Evolutionary conservation across 345 rosid species (phyloP).

Genomic region (Eucalyptus rudis): DNA sequence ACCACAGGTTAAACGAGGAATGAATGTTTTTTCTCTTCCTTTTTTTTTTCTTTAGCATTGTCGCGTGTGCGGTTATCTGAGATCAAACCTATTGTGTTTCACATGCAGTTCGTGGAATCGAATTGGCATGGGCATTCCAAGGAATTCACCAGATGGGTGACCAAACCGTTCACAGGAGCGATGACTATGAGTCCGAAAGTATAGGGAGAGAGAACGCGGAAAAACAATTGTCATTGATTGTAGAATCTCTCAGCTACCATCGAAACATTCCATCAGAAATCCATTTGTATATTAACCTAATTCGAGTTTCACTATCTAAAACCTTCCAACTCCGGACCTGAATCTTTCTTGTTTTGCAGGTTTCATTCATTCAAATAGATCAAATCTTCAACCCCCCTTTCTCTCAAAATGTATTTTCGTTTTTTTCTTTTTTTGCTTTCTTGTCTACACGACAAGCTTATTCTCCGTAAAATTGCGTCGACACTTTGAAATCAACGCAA

Average conservation of each 20-base stretch:
- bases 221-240: background rate
- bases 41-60: too few relatives aligned
- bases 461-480: background rate
- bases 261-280: background rate
- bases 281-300: background rate
- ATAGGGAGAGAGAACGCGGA: background rate
- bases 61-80: too few relatives aligned
- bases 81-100: too few relatives aligned
- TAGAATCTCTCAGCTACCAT: background rate
- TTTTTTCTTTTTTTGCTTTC: background rate
- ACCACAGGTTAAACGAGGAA: too few relatives aligned
- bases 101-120: background rate
- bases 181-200: background rate
- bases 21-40: too few relatives aligned
- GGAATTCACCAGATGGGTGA: background rate
- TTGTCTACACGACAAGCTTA: background rate
- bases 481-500: background rate
- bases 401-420: background rate
- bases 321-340: background rate
- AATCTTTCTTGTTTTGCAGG: background rate
- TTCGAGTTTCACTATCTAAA: background rate
- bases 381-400: background rate
- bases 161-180: background rate
- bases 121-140: background rate
- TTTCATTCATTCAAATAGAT: background rate